Evolutionary conservation across 1,139 yeast genomes (phyloP).

Genomic region (Blastobotrys proliferans): DNA sequence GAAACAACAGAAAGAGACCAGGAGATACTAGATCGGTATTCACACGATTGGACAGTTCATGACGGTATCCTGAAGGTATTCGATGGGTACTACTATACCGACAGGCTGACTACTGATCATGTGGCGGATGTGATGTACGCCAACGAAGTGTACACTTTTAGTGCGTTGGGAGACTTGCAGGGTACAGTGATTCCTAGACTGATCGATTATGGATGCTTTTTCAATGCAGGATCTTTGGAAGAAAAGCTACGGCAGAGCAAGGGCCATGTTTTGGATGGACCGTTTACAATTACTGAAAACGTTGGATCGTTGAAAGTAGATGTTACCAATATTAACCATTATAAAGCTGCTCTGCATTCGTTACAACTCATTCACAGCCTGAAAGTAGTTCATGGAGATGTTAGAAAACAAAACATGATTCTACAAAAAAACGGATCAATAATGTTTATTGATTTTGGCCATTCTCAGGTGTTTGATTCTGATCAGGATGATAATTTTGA

Average conservation of each 20-base stretch:
- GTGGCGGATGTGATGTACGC: slow-evolving; percentile 12
- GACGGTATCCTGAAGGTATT: slow-evolving; percentile 13
- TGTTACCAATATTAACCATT: slow-evolving; percentile 3
- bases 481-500: slow-evolving; percentile 6
- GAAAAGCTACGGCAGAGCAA: neutral
- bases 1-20: neutral
- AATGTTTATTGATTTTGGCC: slow-evolving; percentile 13
- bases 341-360: slow-evolving; percentile 6
- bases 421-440: slow-evolving; percentile 5
- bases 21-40: slow-evolving; percentile 1
- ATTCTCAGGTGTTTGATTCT: slow-evolving; percentile 12
- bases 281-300: slow-evolving; percentile 10
- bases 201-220: slow-evolving; percentile 14
- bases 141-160: slow-evolving; percentile 13
- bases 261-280: slow-evolving; percentile 11
- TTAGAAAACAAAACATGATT: slow-evolving; percentile 12
- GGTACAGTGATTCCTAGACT: slow-evolving; percentile 8
- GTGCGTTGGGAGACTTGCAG: slow-evolving; percentile 5
- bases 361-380: slow-evolving; percentile 7
- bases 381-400: slow-evolving; percentile 12
- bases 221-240: slow-evolving; percentile 7
- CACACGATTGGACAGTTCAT: slow-evolving; percentile 4
- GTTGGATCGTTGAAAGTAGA: slow-evolving; percentile 9
- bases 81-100: slow-evolving; percentile 11
- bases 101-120: slow-evolving; percentile 5